Conservation (phyloP, 306 rosid genomes). For the Cucumis cinereus region DNA sequence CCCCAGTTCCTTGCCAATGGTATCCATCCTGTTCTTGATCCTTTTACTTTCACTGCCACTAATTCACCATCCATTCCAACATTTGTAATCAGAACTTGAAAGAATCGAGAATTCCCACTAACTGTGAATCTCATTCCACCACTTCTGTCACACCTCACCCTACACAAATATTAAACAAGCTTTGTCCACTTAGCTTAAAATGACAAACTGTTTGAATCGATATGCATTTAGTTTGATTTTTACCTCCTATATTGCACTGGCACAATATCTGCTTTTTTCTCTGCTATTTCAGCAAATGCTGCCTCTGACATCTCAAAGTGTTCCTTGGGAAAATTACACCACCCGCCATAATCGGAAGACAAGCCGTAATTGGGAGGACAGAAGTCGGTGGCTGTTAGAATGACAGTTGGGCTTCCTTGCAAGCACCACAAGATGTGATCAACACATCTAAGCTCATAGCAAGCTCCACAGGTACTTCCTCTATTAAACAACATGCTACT, state of each 20-base stretch:
- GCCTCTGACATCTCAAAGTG: slow-evolving; percentile 90
- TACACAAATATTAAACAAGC: slow-evolving; percentile 21
- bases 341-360: slow-evolving; percentile 87
- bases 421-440: slow-evolving; percentile 90
- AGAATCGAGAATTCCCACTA: slow-evolving; percentile 61
- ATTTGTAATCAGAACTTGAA: slow-evolving; percentile 65
- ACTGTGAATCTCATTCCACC: slow-evolving; percentile 73
- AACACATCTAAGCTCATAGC: slow-evolving; percentile 88
- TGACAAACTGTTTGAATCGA: not conserved
- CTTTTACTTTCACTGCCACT: slow-evolving; percentile 85
- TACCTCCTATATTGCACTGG: slow-evolving; percentile 96
- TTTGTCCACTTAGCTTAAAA: not conserved
- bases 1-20: slow-evolving; percentile 95
- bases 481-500: slow-evolving; percentile 77
- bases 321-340: slow-evolving; percentile 89
- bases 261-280: slow-evolving; percentile 65
- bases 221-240: not conserved
- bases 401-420: slow-evolving; percentile 73
- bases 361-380: slow-evolving; percentile 89
- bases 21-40: slow-evolving; percentile 92
- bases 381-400: slow-evolving; percentile 88
- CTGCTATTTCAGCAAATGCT: slow-evolving; percentile 75
- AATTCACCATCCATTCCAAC: slow-evolving; percentile 89
- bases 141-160: slow-evolving; percentile 70
- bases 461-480: slow-evolving; percentile 90